phyloP scores from a whole-genome alignment of 345 rosid genomes.

The Populus tremula region DNA sequence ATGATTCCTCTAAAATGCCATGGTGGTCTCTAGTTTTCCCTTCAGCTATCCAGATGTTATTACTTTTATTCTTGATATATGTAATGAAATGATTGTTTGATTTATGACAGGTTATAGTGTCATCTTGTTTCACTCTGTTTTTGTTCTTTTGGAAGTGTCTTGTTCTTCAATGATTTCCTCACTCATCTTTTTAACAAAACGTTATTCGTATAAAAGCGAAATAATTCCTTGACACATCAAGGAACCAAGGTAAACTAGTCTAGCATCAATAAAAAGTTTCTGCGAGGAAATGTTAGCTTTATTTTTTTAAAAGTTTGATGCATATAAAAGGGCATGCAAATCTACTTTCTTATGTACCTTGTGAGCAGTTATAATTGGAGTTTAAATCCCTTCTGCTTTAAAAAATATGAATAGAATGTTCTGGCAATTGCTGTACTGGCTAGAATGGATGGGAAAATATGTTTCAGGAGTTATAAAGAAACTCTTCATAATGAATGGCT shows the following conservation, averaged over 20 bases:
- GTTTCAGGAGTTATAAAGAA: no score
- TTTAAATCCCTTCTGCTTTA: background rate
- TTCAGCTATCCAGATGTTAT: background rate
- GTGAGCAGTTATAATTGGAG: background rate
- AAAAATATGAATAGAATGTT: background rate
- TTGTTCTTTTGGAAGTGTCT: background rate
- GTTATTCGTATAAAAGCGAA: background rate
- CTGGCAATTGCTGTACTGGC: background rate
- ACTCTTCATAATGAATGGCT: no score
- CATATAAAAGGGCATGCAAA: background rate
- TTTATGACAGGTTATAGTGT: background rate
- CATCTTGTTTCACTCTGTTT: background rate
- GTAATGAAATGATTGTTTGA: background rate
- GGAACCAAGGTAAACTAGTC: background rate
- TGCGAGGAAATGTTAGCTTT: background rate
- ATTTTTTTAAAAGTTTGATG: background rate
- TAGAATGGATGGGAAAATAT: no score
- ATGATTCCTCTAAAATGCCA: background rate
- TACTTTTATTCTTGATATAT: background rate
- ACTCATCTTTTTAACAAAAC: background rate
- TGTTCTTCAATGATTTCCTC: background rate
- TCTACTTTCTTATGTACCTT: background rate
- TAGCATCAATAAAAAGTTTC: background rate
- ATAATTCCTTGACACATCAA: background rate
- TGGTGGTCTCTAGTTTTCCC: background rate